Conservation (phyloP, 164 flowering plant genomes). For the Magnolia sinica region DNA sequence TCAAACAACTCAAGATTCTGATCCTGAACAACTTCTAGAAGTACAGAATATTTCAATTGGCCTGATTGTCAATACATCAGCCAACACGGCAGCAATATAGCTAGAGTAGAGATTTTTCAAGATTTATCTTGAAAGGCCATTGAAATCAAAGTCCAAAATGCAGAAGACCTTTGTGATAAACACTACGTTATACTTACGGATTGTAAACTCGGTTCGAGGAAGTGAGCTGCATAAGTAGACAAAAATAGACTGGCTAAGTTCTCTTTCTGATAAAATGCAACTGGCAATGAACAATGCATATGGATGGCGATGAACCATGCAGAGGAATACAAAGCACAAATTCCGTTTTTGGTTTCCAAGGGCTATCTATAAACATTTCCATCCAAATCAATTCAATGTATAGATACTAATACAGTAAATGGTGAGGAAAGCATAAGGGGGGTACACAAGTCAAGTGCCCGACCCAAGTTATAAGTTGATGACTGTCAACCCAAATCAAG, state of each 20-base stretch:
- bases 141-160: background rate
- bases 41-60: background rate
- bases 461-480: too few species aligned
- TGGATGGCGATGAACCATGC: too few species aligned
- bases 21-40: background rate
- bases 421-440: too few species aligned
- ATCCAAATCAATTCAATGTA: too few species aligned
- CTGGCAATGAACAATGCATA: background rate
- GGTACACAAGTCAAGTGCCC: too few species aligned
- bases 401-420: too few species aligned
- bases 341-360: too few species aligned
- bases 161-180: background rate
- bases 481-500: too few species aligned
- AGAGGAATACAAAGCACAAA: too few species aligned
- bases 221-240: conserved; percentile 9
- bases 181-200: conserved; percentile 7
- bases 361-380: too few species aligned
- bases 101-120: background rate
- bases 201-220: conserved; percentile 11
- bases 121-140: background rate
- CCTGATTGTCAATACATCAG: background rate
- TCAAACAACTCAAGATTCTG: too few species aligned
- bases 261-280: background rate
- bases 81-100: background rate
- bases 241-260: background rate